Evolutionary conservation across 2,329 filamentous ascomycete genomes (phyloP), one percentile per base, ranked within the genome.

Genomic region (Alternaria alternata): DNA sequence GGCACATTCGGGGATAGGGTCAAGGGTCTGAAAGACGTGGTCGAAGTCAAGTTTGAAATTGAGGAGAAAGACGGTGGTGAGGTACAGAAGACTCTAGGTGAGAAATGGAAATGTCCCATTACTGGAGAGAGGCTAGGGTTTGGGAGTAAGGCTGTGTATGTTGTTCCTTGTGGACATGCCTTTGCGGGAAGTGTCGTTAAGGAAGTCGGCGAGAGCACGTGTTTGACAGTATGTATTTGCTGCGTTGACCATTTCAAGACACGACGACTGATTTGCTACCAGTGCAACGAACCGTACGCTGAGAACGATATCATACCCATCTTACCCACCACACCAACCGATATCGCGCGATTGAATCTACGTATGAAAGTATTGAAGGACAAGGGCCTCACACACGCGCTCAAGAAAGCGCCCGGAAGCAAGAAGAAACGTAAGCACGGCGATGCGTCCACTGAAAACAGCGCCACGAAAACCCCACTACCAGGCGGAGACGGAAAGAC

Each of bases 111-210:
- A 28, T 99, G 95, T 73, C 94, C 94, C 0, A 87, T 98, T 55
- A 96, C 94, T 2, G 87, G 91, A 71, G 96, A 96, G 76, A 89
- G 91, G 75, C 81, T 99, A 24, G 95, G 95, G 0, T 89, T 93
- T 0, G 84, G 85, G 5, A 89, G 90, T 16, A 94, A 90, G 78
- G 86, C 93, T 0, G 92, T 96, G 1, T 99, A 98, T 72, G 73
- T 99, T 3, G 92, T 98, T 5, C 95, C 95, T 0, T 99, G 95
- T 72, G 96, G 95, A 0, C 96, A 99, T 82, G 94, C 92, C 0
- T 98, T 98, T 79, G 90, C 92, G 0, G 93, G 96, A 62, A 88
- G 89, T 54, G 93, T 93, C 7, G 89, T 98, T 66, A 91, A 89
- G 67, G 91, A 95, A 78, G 88, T 96, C n/a, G 83, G 84, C 24